Conservation (phyloP, 495 filamentous ascomycete genomes). For the Hypoxylon cercidicola region DNA sequence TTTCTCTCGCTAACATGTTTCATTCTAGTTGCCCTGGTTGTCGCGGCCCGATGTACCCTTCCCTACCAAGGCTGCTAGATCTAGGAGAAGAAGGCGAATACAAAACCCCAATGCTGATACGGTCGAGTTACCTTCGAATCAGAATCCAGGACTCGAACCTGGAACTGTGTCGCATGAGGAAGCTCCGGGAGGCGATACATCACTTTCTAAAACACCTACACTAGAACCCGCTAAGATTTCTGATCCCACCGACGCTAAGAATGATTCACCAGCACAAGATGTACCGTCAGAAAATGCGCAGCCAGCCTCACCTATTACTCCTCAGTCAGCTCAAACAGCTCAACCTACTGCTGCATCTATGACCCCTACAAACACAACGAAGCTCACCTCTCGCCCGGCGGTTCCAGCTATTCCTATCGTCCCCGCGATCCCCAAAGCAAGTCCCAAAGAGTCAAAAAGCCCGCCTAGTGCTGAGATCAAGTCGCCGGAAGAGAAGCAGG, state of each 20-base stretch:
- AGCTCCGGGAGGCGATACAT: constrained; percentile 18
- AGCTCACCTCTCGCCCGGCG: constrained; percentile 59
- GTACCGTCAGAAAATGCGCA: constrained; percentile 72
- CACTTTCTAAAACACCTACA: constrained; percentile 42
- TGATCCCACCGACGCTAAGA: constrained; percentile 39
- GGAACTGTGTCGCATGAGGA: constrained; percentile 20
- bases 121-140: constrained; percentile 49
- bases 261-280: constrained; percentile 67
- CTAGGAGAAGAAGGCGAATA: constrained; percentile 49
- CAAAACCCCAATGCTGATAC: constrained; percentile 44
- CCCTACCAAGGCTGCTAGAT: constrained; percentile 60
- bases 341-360: constrained; percentile 46
- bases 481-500: constrained; percentile 42
- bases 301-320: constrained; percentile 75
- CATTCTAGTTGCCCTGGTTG: constrained; percentile 79
- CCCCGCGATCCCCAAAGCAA: constrained; percentile 70
- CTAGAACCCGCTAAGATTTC: constrained; percentile 33
- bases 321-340: constrained; percentile 65
- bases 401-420: constrained; percentile 74
- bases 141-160: constrained; percentile 42
- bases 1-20: constrained; percentile 27
- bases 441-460: constrained; percentile 52
- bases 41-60: constrained; percentile 75
- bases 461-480: constrained; percentile 47
- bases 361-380: constrained; percentile 51